Percentiles rank a stretch among this genome's conserved stretches.
These are phyloP conservation scores for Irpex sp. DNA, from an alignment of 1,284 basidiomycete genomes.

Conservation along the genomic window DNA sequence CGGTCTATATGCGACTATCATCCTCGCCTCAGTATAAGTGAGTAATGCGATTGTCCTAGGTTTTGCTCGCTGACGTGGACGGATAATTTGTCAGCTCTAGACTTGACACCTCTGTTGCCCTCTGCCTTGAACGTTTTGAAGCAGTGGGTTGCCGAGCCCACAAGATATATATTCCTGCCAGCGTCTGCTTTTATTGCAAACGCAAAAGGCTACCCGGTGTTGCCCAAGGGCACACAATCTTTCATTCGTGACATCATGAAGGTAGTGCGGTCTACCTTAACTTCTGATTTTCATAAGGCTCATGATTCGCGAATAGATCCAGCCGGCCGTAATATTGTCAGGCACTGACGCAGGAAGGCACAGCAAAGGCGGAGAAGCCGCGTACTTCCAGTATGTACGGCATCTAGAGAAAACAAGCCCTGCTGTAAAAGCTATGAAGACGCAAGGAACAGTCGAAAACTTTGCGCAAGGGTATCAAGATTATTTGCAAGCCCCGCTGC, in stretches of 20 bases:
- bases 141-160: slow-evolving; percentile 92
- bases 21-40: slow-evolving; percentile 76
- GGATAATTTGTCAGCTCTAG: slow-evolving; percentile 59
- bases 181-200: slow-evolving; percentile 92
- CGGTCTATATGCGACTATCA: slow-evolving; percentile 86
- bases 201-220: slow-evolving; percentile 93
- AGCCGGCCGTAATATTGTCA: slow-evolving; percentile 78
- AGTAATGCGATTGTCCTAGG: slow-evolving; percentile 21
- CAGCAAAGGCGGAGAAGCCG: slow-evolving; percentile 73
- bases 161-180: slow-evolving; percentile 84
- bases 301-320: slow-evolving; percentile 45
- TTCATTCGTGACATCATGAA: slow-evolving; percentile 88
- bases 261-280: slow-evolving; percentile 37
- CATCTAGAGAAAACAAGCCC: slow-evolving; percentile 78
- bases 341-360: slow-evolving; percentile 63
- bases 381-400: slow-evolving; percentile 88
- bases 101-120: slow-evolving; percentile 84
- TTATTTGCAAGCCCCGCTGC: slow-evolving; percentile 91
- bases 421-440: slow-evolving; percentile 51
- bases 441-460: slow-evolving; percentile 72
- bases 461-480: slow-evolving; percentile 94
- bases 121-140: slow-evolving; percentile 63
- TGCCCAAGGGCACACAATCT: slow-evolving; percentile 86
- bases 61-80: neutral
- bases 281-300: slow-evolving; percentile 7